phyloP scores from a whole-genome alignment of 768 basidiomycete genomes.

The Mycena pura region DNA sequence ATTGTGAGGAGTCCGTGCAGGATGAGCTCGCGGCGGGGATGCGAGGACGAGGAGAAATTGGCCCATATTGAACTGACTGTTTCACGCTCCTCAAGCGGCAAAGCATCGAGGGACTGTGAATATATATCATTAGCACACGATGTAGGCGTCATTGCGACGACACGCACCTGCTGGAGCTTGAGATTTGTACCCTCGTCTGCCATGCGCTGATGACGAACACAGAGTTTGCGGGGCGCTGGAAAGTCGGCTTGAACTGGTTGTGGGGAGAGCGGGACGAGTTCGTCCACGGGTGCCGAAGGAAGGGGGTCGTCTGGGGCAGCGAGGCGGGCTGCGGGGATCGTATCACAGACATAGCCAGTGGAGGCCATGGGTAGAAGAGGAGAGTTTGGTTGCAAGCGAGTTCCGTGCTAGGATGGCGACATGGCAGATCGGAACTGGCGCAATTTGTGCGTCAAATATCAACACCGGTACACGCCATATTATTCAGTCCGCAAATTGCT shows the following conservation, averaged over 20 bases:
- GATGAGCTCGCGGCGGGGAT: conserved; percentile 90
- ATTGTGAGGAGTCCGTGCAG: conserved; percentile 97
- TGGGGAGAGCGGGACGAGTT: conserved; percentile 17
- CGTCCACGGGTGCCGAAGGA: conserved; percentile 19
- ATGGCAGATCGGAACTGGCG: no score
- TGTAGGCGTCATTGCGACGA: not conserved
- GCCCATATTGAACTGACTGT: conserved; percentile 94
- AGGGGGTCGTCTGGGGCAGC: conserved; percentile 37
- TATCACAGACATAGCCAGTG: conserved; percentile 69
- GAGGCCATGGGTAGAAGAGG: conserved; percentile 32
- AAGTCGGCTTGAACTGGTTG: conserved; percentile 40
- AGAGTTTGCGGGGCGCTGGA: conserved; percentile 75
- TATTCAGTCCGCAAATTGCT: not conserved
- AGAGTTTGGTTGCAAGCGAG: not conserved
- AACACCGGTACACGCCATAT: not conserved
- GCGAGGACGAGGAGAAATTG: conserved; percentile 93
- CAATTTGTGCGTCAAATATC: not conserved
- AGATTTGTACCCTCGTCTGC: conserved; percentile 94
- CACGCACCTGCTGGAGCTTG: conserved; percentile 85
- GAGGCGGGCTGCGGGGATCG: conserved; percentile 68
- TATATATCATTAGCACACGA: conserved; percentile 15
- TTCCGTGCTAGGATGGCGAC: no score
- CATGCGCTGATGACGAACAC: conserved; percentile 94
- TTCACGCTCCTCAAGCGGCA: conserved; percentile 85
- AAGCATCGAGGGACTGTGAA: conserved; percentile 85